Evolutionary conservation across 179 eudicot species (phyloP).

Genomic region (Corrigiola litoralis): DNA sequence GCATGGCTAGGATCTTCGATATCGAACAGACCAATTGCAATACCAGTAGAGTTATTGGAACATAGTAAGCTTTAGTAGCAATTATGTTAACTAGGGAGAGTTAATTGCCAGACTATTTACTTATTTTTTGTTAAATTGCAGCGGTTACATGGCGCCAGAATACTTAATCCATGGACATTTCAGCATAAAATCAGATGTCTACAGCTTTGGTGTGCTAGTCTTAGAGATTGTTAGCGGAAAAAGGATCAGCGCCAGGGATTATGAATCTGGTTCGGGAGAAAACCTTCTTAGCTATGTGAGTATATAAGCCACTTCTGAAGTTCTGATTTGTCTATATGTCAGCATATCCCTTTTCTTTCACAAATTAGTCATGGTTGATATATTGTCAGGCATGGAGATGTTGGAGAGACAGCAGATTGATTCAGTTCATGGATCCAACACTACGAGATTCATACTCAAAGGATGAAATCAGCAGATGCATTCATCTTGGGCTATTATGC

Average conservation of each 20-base stretch:
- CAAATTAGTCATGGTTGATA: too few species aligned
- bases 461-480: not conserved
- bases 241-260: not conserved
- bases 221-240: slow-evolving; percentile 28
- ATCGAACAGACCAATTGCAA: slow-evolving; percentile 15
- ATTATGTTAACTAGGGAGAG: not conserved
- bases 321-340: not conserved
- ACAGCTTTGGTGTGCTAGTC: slow-evolving; percentile 26
- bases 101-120: not conserved
- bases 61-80: slow-evolving; percentile 9
- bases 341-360: too few species aligned
- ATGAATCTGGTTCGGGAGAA: slow-evolving; percentile 14
- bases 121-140: not conserved
- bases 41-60: slow-evolving; percentile 20
- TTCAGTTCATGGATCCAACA: slow-evolving; percentile 6
- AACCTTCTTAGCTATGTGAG: slow-evolving; percentile 32
- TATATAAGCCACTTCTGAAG: not conserved
- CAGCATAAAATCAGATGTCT: slow-evolving; percentile 29
- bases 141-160: slow-evolving; percentile 38
- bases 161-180: slow-evolving; percentile 28
- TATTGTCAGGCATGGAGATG: slow-evolving; percentile 21
- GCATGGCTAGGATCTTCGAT: slow-evolving; percentile 28
- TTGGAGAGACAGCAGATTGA: slow-evolving; percentile 3
- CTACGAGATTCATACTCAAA: slow-evolving; percentile 5
- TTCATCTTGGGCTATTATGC: slow-evolving; percentile 13